Percentiles rank a stretch among this genome's conserved stretches.
Conservation (phyloP, 306 rosid genomes). For the Dryas drummondii region DNA sequence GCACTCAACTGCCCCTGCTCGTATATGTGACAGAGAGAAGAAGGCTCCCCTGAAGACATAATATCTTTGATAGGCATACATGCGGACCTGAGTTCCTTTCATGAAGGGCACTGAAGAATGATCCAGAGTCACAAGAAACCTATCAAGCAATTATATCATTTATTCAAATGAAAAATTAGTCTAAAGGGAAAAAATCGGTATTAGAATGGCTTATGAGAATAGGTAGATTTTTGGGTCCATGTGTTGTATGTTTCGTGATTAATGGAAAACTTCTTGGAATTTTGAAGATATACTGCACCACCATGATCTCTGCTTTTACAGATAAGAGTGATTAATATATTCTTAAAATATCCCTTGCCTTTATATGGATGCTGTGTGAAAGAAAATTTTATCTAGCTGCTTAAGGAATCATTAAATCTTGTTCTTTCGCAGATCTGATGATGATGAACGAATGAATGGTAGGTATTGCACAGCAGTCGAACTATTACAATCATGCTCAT, state of each 20-base stretch:
- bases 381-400: not conserved
- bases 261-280: not conserved
- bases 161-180: conserved; percentile 1
- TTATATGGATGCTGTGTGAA: not conserved
- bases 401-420: not conserved
- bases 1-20: conserved; percentile 85
- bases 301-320: not conserved
- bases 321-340: not conserved
- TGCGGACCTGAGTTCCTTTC: conserved; percentile 25
- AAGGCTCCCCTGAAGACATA: conserved; percentile 90
- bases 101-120: conserved; percentile 22
- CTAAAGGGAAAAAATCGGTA: conserved; percentile 21
- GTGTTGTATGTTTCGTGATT: conserved; percentile 24
- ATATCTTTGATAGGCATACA: conserved; percentile 4
- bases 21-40: conserved; percentile 95
- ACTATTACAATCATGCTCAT: no score
- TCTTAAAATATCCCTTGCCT: not conserved
- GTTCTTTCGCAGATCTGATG: not conserved
- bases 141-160: not conserved
- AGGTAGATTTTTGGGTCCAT: conserved; percentile 20
- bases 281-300: not conserved
- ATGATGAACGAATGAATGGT: no score
- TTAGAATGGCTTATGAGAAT: not conserved
- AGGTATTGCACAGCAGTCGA: no score
- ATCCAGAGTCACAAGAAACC: not conserved